These are phyloP conservation scores for Amaranthus palmeri DNA, from an alignment of 148 eudicot genomes.

Conservation along the genomic window DNA sequence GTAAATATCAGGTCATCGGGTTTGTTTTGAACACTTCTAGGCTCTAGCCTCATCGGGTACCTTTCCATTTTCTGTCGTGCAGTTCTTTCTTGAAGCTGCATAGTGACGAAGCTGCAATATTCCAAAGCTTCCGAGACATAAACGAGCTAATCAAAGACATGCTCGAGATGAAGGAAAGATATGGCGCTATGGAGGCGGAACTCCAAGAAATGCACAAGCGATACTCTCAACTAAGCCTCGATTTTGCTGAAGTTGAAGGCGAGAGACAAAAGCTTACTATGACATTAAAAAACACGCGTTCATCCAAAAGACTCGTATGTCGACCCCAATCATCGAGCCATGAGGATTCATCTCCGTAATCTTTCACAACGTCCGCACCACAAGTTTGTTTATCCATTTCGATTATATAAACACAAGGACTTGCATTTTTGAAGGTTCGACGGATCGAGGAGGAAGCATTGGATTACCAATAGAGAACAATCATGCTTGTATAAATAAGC, in stretches of 20 bases:
- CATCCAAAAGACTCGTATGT: slow-evolving; percentile 60
- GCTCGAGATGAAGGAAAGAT: slow-evolving; percentile 70
- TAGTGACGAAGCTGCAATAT: slow-evolving; percentile 80
- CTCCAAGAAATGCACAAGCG: slow-evolving; percentile 83
- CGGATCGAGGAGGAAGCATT: not conserved
- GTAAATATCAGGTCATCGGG: too few relatives aligned
- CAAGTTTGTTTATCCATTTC: not conserved
- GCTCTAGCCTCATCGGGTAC: not conserved
- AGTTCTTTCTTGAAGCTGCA: slow-evolving; percentile 93
- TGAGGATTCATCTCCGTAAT: slow-evolving; percentile 26
- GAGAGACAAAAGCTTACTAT: slow-evolving; percentile 81
- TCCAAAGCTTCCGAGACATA: slow-evolving; percentile 87
- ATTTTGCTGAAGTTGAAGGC: slow-evolving; percentile 95
- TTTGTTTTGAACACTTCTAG: too few relatives aligned
- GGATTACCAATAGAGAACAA: not conserved
- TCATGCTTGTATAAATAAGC: slow-evolving; percentile 13
- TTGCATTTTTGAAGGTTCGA: not conserved
- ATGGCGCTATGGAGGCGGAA: slow-evolving; percentile 54
- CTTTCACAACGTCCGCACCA: not conserved
- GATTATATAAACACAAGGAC: not conserved
- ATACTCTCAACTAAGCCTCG: slow-evolving; percentile 85
- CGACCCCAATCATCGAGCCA: slow-evolving; percentile 38
- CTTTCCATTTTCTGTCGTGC: slow-evolving; percentile 9
- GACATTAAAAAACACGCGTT: slow-evolving; percentile 68
- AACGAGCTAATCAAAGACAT: slow-evolving; percentile 84